A percentile compares a stretch with the other conserved stretches of the same genome.
Evolutionary conservation across 208 protist genomes (phyloP).

Genomic region (Acanthamoeba triangularis): DNA sequence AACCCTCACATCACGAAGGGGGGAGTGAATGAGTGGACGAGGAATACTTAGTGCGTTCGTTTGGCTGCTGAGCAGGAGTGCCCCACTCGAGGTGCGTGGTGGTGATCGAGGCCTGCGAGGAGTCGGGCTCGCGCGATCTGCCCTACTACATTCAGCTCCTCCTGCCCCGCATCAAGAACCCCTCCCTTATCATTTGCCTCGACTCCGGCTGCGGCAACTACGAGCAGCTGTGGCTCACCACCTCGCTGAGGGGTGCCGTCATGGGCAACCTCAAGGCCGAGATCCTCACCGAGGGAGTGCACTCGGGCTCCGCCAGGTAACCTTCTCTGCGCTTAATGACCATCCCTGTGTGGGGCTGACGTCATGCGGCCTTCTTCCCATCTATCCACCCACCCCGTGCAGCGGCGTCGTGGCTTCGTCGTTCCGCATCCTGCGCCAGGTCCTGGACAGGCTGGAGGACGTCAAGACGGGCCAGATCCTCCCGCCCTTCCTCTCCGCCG

Average conservation of each 20-base stretch:
- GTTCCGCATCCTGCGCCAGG: conserved; percentile 94
- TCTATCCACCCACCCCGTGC: conserved; percentile 88
- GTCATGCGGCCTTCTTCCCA: conserved; percentile 94
- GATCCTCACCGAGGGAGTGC: conserved; percentile 76
- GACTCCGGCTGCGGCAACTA: conserved; percentile 97
- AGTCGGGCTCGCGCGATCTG: conserved; percentile 81
- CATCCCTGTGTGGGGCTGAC: conserved; percentile 93
- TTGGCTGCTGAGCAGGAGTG: conserved; percentile 66
- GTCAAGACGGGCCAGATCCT: conserved; percentile 94
- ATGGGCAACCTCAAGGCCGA: conserved; percentile 52
- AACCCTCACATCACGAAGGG: too few species aligned
- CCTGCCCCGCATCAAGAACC: conserved; percentile 64
- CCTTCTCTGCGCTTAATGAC: not conserved
- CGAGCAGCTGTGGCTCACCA: conserved; percentile 96
- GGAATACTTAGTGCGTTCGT: not conserved
- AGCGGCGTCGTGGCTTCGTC: conserved; percentile 96
- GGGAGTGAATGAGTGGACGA: not conserved
- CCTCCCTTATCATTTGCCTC: conserved; percentile 95
- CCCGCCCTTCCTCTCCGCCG: conserved; percentile 91
- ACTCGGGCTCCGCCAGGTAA: conserved; percentile 65
- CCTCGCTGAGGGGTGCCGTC: conserved; percentile 72
- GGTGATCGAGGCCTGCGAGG: conserved; percentile 85
- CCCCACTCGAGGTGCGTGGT: conserved; percentile 82
- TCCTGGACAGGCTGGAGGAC: conserved; percentile 97
- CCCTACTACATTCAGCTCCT: conserved; percentile 82